These are phyloP conservation scores for Rhododendron ferrugineum DNA, from an alignment of 148 eudicot genomes.

Conservation along the genomic window DNA sequence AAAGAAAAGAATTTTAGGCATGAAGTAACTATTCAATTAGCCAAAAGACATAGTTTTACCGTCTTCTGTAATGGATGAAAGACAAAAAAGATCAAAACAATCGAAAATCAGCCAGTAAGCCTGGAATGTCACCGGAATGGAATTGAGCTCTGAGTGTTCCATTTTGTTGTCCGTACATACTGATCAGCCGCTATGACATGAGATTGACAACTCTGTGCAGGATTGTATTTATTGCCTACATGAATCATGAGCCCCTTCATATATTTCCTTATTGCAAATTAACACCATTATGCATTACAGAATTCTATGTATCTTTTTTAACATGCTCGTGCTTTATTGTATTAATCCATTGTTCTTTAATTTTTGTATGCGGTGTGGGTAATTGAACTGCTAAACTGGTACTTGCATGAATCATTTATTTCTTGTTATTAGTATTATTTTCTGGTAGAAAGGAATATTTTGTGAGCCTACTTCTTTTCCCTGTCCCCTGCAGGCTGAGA, in stretches of 20 bases:
- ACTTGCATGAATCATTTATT: neutral
- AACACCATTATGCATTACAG: neutral
- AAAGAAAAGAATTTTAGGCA: neutral
- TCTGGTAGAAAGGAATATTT: neutral
- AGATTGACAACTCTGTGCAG: neutral
- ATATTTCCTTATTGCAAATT: neutral
- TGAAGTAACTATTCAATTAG: neutral
- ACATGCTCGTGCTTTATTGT: neutral
- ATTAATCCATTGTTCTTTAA: neutral
- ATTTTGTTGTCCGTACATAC: neutral
- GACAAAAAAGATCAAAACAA: neutral
- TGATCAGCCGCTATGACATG: neutral
- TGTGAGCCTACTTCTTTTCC: neutral
- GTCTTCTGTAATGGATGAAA: neutral
- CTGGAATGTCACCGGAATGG: neutral
- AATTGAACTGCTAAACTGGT: neutral
- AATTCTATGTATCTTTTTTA: no score
- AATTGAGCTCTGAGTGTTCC: neutral
- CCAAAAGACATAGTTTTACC: neutral
- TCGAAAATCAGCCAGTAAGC: neutral
- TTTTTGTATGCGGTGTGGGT: neutral
- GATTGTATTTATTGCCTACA: neutral
- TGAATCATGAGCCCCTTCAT: neutral
- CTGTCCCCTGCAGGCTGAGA: slow-evolving; percentile 42
- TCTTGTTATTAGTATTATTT: neutral